Conservation (phyloP, 2,329 filamentous ascomycete genomes). For the Didymella lethalis region DNA sequence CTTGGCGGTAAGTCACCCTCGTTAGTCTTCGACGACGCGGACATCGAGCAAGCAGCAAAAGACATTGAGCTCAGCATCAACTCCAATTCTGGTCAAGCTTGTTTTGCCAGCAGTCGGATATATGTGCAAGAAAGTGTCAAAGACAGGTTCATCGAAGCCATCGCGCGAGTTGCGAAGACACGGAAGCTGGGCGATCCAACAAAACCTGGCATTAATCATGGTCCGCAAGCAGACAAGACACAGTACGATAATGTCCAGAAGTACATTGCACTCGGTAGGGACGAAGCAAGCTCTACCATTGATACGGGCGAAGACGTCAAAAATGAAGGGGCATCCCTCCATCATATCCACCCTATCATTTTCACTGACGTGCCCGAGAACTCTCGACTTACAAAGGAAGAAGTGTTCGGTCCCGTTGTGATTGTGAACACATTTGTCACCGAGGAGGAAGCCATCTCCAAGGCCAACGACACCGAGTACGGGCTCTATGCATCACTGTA, state of each 20-base stretch:
- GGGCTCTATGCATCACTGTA: slow-evolving; percentile 51
- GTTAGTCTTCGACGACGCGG: slow-evolving; percentile 79
- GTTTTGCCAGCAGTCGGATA: slow-evolving; percentile 65
- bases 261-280: slow-evolving; percentile 51
- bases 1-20: slow-evolving; percentile 87
- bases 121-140: slow-evolving; percentile 63
- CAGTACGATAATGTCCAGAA: slow-evolving; percentile 35
- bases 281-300: slow-evolving; percentile 48
- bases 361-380: slow-evolving; percentile 56
- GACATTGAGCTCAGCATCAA: slow-evolving; percentile 58
- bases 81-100: slow-evolving; percentile 65
- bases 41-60: slow-evolving; percentile 74
- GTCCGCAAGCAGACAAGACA: slow-evolving; percentile 35
- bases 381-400: slow-evolving; percentile 47
- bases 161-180: slow-evolving; percentile 25
- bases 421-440: slow-evolving; percentile 48
- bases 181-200: slow-evolving; percentile 32
- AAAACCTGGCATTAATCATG: slow-evolving; percentile 27
- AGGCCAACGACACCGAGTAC: slow-evolving; percentile 51
- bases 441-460: slow-evolving; percentile 46
- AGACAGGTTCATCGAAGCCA: slow-evolving; percentile 43
- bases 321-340: slow-evolving; percentile 44
- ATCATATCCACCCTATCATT: slow-evolving; percentile 58
- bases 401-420: slow-evolving; percentile 53
- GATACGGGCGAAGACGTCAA: slow-evolving; percentile 45